Base-by-base conservation (phyloP, 345 rosid genomes). In the Lumnitzera racemosa region DNA sequence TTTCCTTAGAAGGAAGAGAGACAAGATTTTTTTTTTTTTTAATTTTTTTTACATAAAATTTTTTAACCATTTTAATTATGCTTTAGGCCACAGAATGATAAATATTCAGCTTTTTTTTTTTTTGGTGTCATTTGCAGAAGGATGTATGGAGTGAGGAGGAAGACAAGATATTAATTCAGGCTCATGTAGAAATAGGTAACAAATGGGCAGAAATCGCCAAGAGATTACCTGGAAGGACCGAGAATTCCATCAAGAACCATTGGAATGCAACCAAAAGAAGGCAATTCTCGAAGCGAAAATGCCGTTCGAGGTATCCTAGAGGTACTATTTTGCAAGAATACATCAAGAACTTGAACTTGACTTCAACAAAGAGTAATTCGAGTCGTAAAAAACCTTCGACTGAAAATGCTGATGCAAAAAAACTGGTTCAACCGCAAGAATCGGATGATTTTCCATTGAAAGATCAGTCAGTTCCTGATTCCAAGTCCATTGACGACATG, bases 91-190 rank as follows among this genome's bases (percentile, higher is more conserved):
- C 20, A 27, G 5, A 2, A 27, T 27, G 31, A 27, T 27, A 27
- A 27, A 27, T 2, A 4, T 36, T 36, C 9, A 36, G 10, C 43
- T 36, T 20, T 20, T 20, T 20, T 20, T 20, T 1, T 20, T 20
- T 20, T 20, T 20, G 20, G 20, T 20, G 20, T 20, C 51, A 16
- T 25, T 36, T 53, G n/a, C 62, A 59, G 62, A 59, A 59, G 41
- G 65, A 59, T 15, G 47, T 10, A 25, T 64, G 67, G 61, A 55
- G 50, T 24, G 61, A 55, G 20, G 67, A 64, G 12, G 67, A 64
- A 48, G 67, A 64, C 51, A 55, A 23, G 31, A 54, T 64, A 15
- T 60, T 64, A 13, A 31, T 64, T 14, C 49, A 55, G 12, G 60
- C 61, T n/a, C 67, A 64, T 16, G 11, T 14, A 25, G 20, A 41